Conservation (phyloP, 139 green algal genomes). For the Coelastrella sp. region DNA sequence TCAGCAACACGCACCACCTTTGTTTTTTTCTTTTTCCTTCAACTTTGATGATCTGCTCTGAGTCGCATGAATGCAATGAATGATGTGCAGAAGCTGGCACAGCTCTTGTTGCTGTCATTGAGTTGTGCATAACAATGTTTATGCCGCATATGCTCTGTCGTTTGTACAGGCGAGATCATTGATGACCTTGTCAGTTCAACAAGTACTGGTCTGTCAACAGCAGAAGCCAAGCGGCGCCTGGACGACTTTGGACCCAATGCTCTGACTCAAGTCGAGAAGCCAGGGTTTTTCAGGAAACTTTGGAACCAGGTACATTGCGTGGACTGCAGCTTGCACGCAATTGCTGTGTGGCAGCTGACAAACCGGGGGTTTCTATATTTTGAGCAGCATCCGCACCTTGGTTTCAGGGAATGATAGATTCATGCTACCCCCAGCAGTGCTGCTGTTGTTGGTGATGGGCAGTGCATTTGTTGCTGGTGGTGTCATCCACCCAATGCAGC, state of each 20-base stretch:
- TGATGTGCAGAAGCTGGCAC: neutral
- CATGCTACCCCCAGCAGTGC: too few relatives aligned
- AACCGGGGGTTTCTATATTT: too few relatives aligned
- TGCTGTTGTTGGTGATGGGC: too few relatives aligned
- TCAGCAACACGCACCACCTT: neutral
- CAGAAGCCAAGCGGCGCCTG: slow-evolving; percentile 16
- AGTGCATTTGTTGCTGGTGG: too few relatives aligned
- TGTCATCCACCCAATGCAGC: too few relatives aligned
- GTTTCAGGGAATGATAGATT: too few relatives aligned
- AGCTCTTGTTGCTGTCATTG: neutral
- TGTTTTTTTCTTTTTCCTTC: neutral
- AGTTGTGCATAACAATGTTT: too few relatives aligned
- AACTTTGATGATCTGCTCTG: neutral
- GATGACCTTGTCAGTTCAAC: slow-evolving; percentile 27
- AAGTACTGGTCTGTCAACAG: neutral
- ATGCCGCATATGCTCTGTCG: neutral
- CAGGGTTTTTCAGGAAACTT: slow-evolving; percentile 2
- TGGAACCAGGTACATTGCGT: slow-evolving; percentile 26
- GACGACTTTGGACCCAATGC: slow-evolving; percentile 41
- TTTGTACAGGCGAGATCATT: slow-evolving; percentile 16
- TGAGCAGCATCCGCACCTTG: too few relatives aligned
- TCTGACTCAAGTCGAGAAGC: slow-evolving; percentile 20
- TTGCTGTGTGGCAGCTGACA: neutral
- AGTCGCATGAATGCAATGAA: neutral
- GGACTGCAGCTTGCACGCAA: neutral